A percentile compares a stretch with the other conserved stretches of the same genome.
Conservation (phyloP, 495 filamentous ascomycete species). For the Penicillium herquei region DNA sequence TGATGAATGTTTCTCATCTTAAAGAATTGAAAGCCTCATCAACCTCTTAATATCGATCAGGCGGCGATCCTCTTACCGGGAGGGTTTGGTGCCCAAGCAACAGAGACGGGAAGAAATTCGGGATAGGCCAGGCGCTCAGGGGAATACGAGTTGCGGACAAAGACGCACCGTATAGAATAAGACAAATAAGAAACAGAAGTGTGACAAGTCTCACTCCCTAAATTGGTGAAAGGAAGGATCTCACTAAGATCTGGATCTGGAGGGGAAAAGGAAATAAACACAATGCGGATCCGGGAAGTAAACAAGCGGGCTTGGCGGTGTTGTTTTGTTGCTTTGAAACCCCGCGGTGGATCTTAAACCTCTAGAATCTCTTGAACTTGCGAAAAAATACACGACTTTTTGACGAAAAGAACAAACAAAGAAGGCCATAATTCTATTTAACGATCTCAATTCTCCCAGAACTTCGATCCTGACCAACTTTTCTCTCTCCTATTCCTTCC, state of each 20-base stretch:
- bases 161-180: neutral
- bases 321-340: slow-evolving; percentile 29
- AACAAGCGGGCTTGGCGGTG: slow-evolving; percentile 33
- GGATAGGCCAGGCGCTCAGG: slow-evolving; percentile 10
- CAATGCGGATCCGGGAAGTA: slow-evolving; percentile 26
- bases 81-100: slow-evolving; percentile 26
- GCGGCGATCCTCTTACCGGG: slow-evolving; percentile 9
- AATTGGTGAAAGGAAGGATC: neutral
- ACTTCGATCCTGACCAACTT: neutral
- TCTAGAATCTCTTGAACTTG: slow-evolving; percentile 2
- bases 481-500: slow-evolving; percentile 1
- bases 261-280: slow-evolving; percentile 23
- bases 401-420: neutral
- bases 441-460: neutral
- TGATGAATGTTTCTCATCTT: too few relatives aligned
- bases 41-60: neutral
- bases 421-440: neutral
- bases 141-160: neutral
- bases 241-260: neutral
- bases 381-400: neutral
- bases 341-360: slow-evolving; percentile 25
- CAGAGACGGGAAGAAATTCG: slow-evolving; percentile 12
- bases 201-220: neutral
- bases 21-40: neutral
- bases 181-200: neutral